Conservation (phyloP, 129 eudicot species). For the Escallonia herrerae region DNA sequence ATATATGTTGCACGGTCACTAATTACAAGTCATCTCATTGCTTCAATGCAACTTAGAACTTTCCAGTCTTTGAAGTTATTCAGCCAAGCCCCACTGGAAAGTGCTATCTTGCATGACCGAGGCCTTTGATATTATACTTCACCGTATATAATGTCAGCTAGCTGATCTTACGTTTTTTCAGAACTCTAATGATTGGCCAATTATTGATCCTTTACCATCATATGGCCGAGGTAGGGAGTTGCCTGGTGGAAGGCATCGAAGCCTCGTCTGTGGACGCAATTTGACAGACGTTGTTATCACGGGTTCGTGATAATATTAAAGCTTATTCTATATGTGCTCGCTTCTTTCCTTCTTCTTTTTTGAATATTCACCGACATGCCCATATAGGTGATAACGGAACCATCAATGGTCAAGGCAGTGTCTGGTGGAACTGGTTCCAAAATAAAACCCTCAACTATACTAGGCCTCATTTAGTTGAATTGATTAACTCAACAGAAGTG, state of each 20-base stretch:
- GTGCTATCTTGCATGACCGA: not conserved
- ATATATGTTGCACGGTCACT: not conserved
- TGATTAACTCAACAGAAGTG: constrained; percentile 23
- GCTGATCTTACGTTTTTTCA: constrained; percentile 3
- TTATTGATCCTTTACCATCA: constrained; percentile 39
- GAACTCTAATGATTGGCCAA: constrained; percentile 28
- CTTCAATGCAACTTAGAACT: not conserved
- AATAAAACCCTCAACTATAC: constrained; percentile 23
- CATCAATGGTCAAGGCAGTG: constrained; percentile 77
- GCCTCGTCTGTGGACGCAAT: constrained; percentile 29
- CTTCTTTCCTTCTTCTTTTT: not conserved
- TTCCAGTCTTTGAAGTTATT: not conserved
- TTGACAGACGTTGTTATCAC: constrained; percentile 37
- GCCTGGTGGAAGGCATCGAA: constrained; percentile 30
- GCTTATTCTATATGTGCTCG: constrained; percentile 1
- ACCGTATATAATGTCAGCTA: not conserved
- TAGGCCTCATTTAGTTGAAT: constrained; percentile 30
- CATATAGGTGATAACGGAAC: constrained; percentile 68
- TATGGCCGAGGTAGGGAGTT: constrained; percentile 46
- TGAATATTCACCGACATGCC: not conserved
- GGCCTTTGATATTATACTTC: not conserved
- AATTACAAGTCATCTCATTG: not conserved
- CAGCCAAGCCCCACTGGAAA: not conserved
- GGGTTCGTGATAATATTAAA: constrained; percentile 12
- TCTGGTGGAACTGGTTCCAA: constrained; percentile 65